A percentile compares a stretch with the other conserved stretches of the same genome.
Evolutionary conservation across 2,329 filamentous ascomycete species (phyloP).

Genomic region (Colletotrichum theobromicola): DNA sequence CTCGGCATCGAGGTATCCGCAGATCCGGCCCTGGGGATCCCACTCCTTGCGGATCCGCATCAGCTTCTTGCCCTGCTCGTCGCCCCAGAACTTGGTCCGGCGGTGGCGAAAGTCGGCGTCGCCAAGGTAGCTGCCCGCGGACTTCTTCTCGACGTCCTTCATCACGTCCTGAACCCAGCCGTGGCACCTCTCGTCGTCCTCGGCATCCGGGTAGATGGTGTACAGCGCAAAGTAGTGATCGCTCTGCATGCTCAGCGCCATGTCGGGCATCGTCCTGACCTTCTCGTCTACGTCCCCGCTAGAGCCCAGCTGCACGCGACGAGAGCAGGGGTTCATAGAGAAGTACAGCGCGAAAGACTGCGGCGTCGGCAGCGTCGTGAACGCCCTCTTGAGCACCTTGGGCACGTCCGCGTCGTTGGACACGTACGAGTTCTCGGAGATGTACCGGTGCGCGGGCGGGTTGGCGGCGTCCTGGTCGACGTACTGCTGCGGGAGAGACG

Average conservation of each 20-base stretch:
- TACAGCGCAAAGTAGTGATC: slow-evolving; percentile 64
- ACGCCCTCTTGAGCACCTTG: slow-evolving; percentile 47
- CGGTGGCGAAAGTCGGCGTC: slow-evolving; percentile 58
- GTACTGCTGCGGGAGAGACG: slow-evolving; percentile 46
- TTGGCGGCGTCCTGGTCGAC: slow-evolving; percentile 48
- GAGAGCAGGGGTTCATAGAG: slow-evolving; percentile 53
- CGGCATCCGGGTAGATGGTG: slow-evolving; percentile 50
- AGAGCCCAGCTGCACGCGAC: slow-evolving; percentile 18
- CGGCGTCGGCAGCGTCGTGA: slow-evolving; percentile 49
- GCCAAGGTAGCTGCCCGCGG: slow-evolving; percentile 57
- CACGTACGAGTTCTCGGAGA: slow-evolving; percentile 56
- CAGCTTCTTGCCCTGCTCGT: slow-evolving; percentile 43
- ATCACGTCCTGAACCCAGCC: slow-evolving; percentile 50
- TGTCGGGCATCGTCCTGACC: slow-evolving; percentile 41
- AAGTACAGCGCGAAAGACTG: slow-evolving; percentile 56
- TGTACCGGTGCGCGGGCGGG: slow-evolving; percentile 53
- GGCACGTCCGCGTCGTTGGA: slow-evolving; percentile 50
- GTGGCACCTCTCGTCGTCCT: slow-evolving; percentile 48
- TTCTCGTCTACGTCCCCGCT: slow-evolving; percentile 26
- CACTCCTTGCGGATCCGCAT: slow-evolving; percentile 47
- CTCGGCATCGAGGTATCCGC: slow-evolving; percentile 49
- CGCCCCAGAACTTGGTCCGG: slow-evolving; percentile 52
- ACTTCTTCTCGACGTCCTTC: slow-evolving; percentile 40
- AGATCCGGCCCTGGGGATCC: slow-evolving; percentile 42
- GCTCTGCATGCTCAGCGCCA: slow-evolving; percentile 59